A percentile compares a stretch with the other conserved stretches of the same genome.
phyloP scores from a whole-genome alignment of 345 rosid genomes.

The Eucalyptus decipiens region DNA sequence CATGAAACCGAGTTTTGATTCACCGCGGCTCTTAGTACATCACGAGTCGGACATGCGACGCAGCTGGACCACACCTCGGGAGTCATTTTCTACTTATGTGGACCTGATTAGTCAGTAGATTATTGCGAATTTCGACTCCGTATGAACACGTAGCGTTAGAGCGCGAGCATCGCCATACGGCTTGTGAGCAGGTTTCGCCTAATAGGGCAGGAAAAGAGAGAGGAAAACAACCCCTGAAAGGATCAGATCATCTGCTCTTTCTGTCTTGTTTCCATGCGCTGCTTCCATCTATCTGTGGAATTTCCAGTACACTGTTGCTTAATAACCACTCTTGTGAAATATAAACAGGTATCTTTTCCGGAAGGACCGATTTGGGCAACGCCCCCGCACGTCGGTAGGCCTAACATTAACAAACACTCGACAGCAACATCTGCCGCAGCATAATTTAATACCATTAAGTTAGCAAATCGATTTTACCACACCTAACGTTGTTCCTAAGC shows the following conservation, averaged over 20 bases:
- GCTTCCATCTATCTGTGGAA: background rate
- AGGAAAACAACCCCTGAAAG: background rate
- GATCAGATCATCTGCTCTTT: background rate
- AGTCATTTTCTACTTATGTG: background rate
- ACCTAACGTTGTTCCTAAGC: background rate
- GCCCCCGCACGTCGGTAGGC: background rate
- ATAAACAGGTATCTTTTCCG: background rate
- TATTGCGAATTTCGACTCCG: background rate
- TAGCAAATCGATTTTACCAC: background rate
- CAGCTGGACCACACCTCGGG: background rate
- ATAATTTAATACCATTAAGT: background rate
- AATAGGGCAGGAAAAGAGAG: background rate
- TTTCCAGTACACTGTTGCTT: background rate
- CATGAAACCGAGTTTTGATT: background rate
- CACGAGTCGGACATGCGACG: background rate
- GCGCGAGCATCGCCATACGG: background rate
- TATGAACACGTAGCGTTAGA: background rate
- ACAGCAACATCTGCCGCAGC: background rate
- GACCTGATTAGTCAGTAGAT: background rate
- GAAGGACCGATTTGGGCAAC: background rate
- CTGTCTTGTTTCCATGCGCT: background rate
- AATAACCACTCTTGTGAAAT: background rate
- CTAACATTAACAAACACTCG: background rate
- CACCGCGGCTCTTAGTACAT: background rate
- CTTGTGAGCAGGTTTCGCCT: background rate